These are phyloP conservation scores for Cercospora brassicicola DNA, from an alignment of 2,329 filamentous ascomycete species.

Conservation along the genomic window DNA sequence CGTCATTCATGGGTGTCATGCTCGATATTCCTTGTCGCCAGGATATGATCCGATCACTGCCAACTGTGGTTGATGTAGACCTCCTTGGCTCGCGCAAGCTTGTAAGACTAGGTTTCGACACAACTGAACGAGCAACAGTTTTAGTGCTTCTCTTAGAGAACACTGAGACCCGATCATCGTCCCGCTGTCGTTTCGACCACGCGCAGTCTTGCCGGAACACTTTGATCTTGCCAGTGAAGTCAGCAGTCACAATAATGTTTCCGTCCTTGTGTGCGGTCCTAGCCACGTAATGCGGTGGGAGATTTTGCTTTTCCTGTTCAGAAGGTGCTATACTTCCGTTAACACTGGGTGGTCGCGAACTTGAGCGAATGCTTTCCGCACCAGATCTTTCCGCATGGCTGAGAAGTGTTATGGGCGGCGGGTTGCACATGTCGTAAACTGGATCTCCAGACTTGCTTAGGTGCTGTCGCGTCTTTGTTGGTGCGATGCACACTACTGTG, in stretches of 20 bases:
- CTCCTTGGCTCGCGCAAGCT: conserved; percentile 35
- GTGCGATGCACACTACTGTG: conserved; percentile 84
- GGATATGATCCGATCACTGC: conserved; percentile 76
- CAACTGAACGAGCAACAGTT: conserved; percentile 48
- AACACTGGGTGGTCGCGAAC: conserved; percentile 52
- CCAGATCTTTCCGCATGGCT: conserved; percentile 65
- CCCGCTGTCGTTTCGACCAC: conserved; percentile 68
- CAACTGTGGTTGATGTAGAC: conserved; percentile 42
- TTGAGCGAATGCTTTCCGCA: conserved; percentile 38
- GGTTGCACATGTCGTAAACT: conserved; percentile 95
- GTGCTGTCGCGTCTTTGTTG: conserved; percentile 71
- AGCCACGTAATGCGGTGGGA: conserved; percentile 74
- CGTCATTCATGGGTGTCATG: conserved; percentile 50
- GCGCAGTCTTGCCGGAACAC: conserved; percentile 96
- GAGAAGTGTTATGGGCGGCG: conserved; percentile 80
- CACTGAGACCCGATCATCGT: conserved; percentile 71
- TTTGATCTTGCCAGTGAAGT: conserved; percentile 85
- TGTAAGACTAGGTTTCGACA: conserved; percentile 42
- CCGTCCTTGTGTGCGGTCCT: conserved; percentile 75
- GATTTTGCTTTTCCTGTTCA: conserved; percentile 47
- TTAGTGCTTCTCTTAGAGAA: conserved; percentile 66
- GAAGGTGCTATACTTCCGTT: conserved; percentile 39
- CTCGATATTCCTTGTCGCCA: conserved; percentile 75
- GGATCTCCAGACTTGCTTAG: conserved; percentile 83
- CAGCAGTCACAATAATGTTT: conserved; percentile 88